Evolutionary conservation across 164 flowering plant species (phyloP), one percentile per base, ranked within the genome.

Genomic region (Tinospora cordifolia): DNA sequence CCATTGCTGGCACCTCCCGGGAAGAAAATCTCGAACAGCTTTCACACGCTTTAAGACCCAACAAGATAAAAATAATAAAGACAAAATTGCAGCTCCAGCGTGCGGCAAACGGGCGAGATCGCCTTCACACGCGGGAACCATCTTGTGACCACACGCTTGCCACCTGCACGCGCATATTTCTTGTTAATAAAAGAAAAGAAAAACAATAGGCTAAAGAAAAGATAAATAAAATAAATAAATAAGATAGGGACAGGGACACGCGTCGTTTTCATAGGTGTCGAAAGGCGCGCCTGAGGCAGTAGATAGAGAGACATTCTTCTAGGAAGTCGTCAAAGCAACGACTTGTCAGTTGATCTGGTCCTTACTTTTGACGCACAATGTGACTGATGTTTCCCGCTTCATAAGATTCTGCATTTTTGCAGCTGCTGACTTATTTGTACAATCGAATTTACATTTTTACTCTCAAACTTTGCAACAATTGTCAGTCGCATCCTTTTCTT

Each of bases 221-320:
- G n/a, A n/a, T n/a, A n/a, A n/a, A n/a, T n/a, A n/a, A n/a, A n/a
- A n/a, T n/a, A n/a, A n/a, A n/a, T n/a, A n/a, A n/a, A n/a, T n/a
- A n/a, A n/a, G n/a, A n/a, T n/a, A n/a, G 14, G 14, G 0, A 59
- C 8, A 60, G 63, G 1, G 63, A 27, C 68, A 66, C 68, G 54
- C 34, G 68, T 40, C 68, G 27, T 34, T 44, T 66, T 66, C 34
- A 10, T 22, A 57, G 44, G 57, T 44, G 54, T 66, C 57, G 26
- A 19, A 44, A 24, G 7, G 13, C 17, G 67, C 19, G 17, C 54
- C 59, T 17, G 5, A 11, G 59, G 7, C 44, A n/a, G 14, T n/a
- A n/a, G n/a, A n/a, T n/a, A n/a, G n/a, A n/a, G 7, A 66, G 68
- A 66, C 68, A 66, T 66, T 66, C 68, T 66, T 24, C 25, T 66